A percentile compares a stretch with the other conserved stretches of the same genome.
Evolutionary conservation across 2,329 filamentous ascomycete genomes (phyloP).

Genomic region (Orbilia oligospora): DNA sequence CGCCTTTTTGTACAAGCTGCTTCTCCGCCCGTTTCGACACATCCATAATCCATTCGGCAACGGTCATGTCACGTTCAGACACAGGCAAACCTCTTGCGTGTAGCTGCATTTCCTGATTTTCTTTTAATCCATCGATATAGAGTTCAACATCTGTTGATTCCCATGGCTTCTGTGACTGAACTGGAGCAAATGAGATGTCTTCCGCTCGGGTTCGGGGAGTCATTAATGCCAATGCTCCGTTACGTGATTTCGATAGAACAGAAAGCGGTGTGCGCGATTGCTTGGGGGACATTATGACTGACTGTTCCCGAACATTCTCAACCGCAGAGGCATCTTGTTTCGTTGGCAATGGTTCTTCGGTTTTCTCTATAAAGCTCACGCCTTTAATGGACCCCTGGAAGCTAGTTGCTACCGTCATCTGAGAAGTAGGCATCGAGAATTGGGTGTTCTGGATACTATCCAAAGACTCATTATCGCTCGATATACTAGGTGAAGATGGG

Average conservation of each 20-base stretch:
- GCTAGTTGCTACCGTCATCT: slow-evolving; percentile 48
- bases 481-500: neutral
- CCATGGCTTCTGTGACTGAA: slow-evolving; percentile 54
- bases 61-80: slow-evolving; percentile 88
- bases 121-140: slow-evolving; percentile 64
- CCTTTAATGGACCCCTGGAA: slow-evolving; percentile 51
- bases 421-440: slow-evolving; percentile 45
- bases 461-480: slow-evolving; percentile 36
- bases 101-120: slow-evolving; percentile 70
- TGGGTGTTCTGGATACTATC: slow-evolving; percentile 57
- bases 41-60: slow-evolving; percentile 90
- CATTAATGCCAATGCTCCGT: slow-evolving; percentile 35
- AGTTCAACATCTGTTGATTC: slow-evolving; percentile 37
- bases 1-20: slow-evolving; percentile 83
- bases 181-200: slow-evolving; percentile 38
- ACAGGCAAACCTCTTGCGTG: slow-evolving; percentile 77
- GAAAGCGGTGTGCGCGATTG: slow-evolving; percentile 38
- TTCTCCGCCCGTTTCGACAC: slow-evolving; percentile 86
- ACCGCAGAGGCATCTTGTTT: slow-evolving; percentile 6
- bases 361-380: slow-evolving; percentile 37
- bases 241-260: slow-evolving; percentile 34
- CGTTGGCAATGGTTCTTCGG: slow-evolving; percentile 6
- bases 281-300: slow-evolving; percentile 21
- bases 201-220: slow-evolving; percentile 36
- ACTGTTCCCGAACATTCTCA: slow-evolving; percentile 5